Evolutionary conservation across 345 rosid species (phyloP).

Genomic region (Limnanthes douglasii): DNA sequence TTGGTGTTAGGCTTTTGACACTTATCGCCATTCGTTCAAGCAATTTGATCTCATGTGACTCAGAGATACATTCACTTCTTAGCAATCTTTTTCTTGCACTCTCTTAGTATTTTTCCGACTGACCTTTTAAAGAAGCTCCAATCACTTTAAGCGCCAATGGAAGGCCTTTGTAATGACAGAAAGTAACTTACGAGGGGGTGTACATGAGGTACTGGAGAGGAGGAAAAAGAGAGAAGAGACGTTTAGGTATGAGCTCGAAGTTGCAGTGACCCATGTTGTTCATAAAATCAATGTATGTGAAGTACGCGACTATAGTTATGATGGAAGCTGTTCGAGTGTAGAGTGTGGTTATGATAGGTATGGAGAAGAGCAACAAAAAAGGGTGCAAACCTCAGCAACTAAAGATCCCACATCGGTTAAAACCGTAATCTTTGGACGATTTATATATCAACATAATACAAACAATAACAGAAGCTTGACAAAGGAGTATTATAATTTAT

Average conservation of each 20-base stretch:
- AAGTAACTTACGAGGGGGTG: slow-evolving; percentile 45
- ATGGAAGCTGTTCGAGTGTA: slow-evolving; percentile 20
- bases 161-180: slow-evolving; percentile 65
- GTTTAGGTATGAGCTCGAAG: slow-evolving; percentile 50
- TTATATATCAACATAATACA: too few species aligned
- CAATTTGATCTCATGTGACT: slow-evolving; percentile 54
- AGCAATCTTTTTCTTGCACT: slow-evolving; percentile 48
- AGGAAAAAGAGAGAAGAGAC: slow-evolving; percentile 40
- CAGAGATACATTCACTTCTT: slow-evolving; percentile 61
- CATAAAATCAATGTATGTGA: slow-evolving; percentile 49
- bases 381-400: too few species aligned
- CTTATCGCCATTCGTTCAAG: slow-evolving; percentile 72
- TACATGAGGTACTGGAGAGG: slow-evolving; percentile 62
- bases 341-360: slow-evolving; percentile 19
- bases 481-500: too few species aligned
- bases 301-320: slow-evolving; percentile 8
- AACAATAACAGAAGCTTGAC: too few species aligned
- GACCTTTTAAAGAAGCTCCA: slow-evolving; percentile 58
- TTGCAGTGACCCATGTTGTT: slow-evolving; percentile 90
- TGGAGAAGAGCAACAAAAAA: slow-evolving; percentile 26
- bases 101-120: slow-evolving; percentile 51
- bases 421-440: too few species aligned
- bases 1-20: slow-evolving; percentile 25
- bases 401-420: too few species aligned
- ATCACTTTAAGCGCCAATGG: slow-evolving; percentile 95